Evolutionary conservation across 768 basidiomycete species (phyloP), one percentile per base, ranked within the genome.

Genomic region (Agrocybe pediades): DNA sequence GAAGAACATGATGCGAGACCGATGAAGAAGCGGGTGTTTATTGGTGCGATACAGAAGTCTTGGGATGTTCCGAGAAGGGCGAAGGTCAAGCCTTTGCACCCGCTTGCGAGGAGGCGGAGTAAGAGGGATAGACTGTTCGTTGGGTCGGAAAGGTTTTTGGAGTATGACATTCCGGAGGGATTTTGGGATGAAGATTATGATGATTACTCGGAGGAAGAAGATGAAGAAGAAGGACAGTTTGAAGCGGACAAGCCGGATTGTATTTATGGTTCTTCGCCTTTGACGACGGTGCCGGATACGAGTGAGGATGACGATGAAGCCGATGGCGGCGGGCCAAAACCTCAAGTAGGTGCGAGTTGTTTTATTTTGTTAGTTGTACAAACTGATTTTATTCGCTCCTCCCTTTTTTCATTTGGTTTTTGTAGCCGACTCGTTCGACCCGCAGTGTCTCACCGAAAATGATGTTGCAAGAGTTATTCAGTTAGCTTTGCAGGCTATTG

Each of bases 1-100:
- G 29, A 49, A 9, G 7, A 46, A 40, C 21, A 17, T 29, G 3
- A 53, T 23, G 26, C 33, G 5, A 36, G 15, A n/a, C 40, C 1
- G 20, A 53, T 44, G 30, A 36, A 43, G 42, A 58, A 51, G 21
- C 63, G 66, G 23, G 46, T 71, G 2, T 73, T 68, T 30, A 54
- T 72, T 6, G 73, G 73, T 29, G 58, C 59, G 0, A 48, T 66
- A 11, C 71, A 73, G 41, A 60, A 62, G 9, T 63, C 57, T 7
- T 74, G 73, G 73, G 64, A 57, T 25, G 46, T 55, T 40, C 40
- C 29, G 15, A 45, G 40, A 26, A 47, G 40, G 36, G 23, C 27
- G 43, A 52, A 45, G 25, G 25, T 40, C 45, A 51, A 26, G 40
- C 40, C 42, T 15, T 9, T 40, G 13, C 33, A 49, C 19, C 19